These are phyloP conservation scores for Fusarium miscanthi DNA, from an alignment of 2,329 filamentous ascomycete species.

Conservation along the genomic window DNA sequence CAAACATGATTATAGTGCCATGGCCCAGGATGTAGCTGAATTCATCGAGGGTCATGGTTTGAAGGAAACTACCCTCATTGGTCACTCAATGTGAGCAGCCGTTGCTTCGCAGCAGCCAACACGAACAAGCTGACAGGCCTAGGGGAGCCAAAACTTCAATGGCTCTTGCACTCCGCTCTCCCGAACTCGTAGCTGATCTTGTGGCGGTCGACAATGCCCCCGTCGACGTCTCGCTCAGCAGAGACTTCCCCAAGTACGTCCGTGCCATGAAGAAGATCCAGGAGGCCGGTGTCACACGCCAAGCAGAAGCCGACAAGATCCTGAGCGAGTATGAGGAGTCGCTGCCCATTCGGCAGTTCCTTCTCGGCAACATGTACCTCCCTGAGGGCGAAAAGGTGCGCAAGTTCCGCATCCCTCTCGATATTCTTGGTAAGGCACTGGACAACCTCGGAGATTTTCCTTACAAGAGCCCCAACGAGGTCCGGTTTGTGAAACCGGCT, in stretches of 20 bases:
- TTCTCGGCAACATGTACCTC: conserved; percentile 85
- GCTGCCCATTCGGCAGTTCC: conserved; percentile 85
- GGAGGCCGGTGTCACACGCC: conserved; percentile 71
- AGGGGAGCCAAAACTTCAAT: conserved; percentile 95
- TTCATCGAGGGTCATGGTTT: conserved; percentile 81
- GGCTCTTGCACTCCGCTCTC: conserved; percentile 80
- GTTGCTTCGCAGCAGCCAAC: background rate
- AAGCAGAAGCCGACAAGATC: conserved; percentile 83
- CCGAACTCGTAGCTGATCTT: conserved; percentile 74
- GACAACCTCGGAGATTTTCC: conserved; percentile 89
- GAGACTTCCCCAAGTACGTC: conserved; percentile 83
- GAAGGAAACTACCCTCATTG: conserved; percentile 80
- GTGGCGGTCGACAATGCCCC: conserved; percentile 94
- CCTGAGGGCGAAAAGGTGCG: conserved; percentile 62
- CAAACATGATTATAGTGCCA: conserved; percentile 81
- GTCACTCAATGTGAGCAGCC: conserved; percentile 83
- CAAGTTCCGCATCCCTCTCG: conserved; percentile 83
- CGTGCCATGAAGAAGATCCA: conserved; percentile 88
- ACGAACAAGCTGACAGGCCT: background rate
- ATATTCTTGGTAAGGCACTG: conserved; percentile 73
- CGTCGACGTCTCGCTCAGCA: conserved; percentile 78
- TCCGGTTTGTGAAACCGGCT: conserved; percentile 79
- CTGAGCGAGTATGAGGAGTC: conserved; percentile 78
- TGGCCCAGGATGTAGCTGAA: conserved; percentile 83
- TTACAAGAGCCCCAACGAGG: conserved; percentile 76